A percentile compares a stretch with the other conserved stretches of the same genome.
phyloP scores from a whole-genome alignment of 2,329 filamentous ascomycete genomes.

The Fusarium euwallaceae region DNA sequence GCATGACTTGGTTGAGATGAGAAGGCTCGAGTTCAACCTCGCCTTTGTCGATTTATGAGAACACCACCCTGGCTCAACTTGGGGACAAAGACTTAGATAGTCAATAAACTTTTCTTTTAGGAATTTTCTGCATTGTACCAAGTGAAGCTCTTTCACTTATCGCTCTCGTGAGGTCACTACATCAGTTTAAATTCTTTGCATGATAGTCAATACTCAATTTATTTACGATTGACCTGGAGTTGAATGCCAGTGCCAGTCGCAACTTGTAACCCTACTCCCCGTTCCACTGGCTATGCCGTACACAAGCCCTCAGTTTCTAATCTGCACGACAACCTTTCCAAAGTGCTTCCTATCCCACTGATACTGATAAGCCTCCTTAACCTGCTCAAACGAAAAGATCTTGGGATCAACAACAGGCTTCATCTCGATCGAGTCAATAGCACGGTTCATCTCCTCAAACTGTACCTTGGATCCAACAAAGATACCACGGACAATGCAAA shows the following conservation, averaged over 20 bases:
- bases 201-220: neutral
- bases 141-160: neutral
- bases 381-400: constrained; percentile 57
- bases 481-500: constrained; percentile 58
- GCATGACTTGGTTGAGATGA: neutral
- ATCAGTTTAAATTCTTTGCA: neutral
- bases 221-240: neutral
- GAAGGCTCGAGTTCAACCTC: neutral
- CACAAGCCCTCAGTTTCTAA: neutral
- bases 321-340: constrained; percentile 49
- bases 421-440: constrained; percentile 60
- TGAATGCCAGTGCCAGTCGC: neutral
- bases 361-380: constrained; percentile 57
- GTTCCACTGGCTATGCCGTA: neutral
- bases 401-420: constrained; percentile 59
- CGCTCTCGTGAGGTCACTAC: neutral
- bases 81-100: neutral
- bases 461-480: constrained; percentile 59
- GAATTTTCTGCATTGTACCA: neutral
- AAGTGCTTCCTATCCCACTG: constrained; percentile 50
- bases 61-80: neutral
- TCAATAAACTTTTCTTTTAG: neutral
- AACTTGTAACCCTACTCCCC: neutral
- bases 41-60: neutral
- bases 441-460: constrained; percentile 64